Evolutionary conservation across 208 protist species (phyloP).

Genomic region (Porcisia deanei): DNA sequence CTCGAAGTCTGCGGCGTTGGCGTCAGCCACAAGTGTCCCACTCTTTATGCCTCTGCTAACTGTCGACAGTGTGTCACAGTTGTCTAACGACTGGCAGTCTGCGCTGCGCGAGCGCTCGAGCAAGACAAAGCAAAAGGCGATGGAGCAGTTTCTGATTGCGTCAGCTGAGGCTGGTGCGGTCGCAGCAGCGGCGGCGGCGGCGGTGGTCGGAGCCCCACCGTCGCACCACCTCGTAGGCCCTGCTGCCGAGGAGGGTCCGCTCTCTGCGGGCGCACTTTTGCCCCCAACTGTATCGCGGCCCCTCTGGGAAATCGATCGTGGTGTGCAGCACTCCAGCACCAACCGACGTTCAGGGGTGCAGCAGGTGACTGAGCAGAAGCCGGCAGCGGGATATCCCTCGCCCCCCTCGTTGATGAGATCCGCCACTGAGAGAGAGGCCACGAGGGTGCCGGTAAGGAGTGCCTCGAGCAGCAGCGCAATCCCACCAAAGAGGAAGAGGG

Average conservation of each 20-base stretch:
- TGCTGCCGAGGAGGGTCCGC: neutral
- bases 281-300: neutral
- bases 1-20: neutral
- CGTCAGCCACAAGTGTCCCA: constrained; percentile 3
- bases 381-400: neutral
- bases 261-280: neutral
- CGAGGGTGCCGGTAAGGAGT: neutral
- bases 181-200: neutral
- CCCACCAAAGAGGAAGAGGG: neutral
- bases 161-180: constrained; percentile 30
- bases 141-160: constrained; percentile 33
- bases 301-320: neutral
- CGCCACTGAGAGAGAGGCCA: neutral
- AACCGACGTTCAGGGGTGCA: neutral
- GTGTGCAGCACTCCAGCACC: neutral
- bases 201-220: neutral
- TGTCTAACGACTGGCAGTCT: constrained; percentile 50
- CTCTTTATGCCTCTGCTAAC: constrained; percentile 36
- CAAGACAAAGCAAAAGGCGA: constrained; percentile 23
- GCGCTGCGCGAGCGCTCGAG: constrained; percentile 34
- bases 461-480: neutral
- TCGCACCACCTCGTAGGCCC: neutral
- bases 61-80: constrained; percentile 30
- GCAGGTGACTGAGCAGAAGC: neutral
- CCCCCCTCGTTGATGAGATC: neutral